Conservation (phyloP, 768 basidiomycete genomes). For the Tephrocybe sp. region DNA sequence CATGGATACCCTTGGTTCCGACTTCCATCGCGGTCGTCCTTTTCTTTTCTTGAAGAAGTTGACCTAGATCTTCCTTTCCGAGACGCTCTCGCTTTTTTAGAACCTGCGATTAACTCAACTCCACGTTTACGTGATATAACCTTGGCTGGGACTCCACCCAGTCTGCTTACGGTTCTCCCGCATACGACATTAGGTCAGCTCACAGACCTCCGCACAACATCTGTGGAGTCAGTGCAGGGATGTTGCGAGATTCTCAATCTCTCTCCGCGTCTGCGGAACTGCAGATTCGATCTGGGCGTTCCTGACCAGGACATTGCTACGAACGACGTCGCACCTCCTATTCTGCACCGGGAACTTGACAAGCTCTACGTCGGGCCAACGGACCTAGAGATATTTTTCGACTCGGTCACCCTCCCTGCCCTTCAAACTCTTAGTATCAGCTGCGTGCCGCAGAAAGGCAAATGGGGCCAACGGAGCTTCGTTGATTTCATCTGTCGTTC, state of each 20-base stretch:
- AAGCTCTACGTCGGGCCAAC: slow-evolving; percentile 7
- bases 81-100: slow-evolving; percentile 1
- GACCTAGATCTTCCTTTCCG: slow-evolving; percentile 4
- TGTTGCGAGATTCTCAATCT: slow-evolving; percentile 6
- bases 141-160: slow-evolving; percentile 1
- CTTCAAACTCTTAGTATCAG: slow-evolving; percentile 4
- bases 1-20: slow-evolving; percentile 5
- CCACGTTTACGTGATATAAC: slow-evolving; percentile 1
- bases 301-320: not conserved
- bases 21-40: not conserved
- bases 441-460: not conserved
- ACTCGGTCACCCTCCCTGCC: slow-evolving; percentile 4
- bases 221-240: slow-evolving; percentile 3
- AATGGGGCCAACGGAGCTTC: slow-evolving; percentile 3
- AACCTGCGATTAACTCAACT: not conserved
- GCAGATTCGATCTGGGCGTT: not conserved
- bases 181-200: slow-evolving; percentile 1
- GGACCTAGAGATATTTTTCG: slow-evolving; percentile 2
- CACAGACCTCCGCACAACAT: slow-evolving; percentile 4
- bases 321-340: not conserved
- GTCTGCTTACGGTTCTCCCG: slow-evolving; percentile 2
- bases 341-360: not conserved
- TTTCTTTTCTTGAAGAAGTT: not conserved
- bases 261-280: slow-evolving; percentile 1
- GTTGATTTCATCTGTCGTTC: slow-evolving; percentile 2